phyloP scores from a whole-genome alignment of 495 filamentous ascomycete genomes.

The Penicillium bialowiezense region DNA sequence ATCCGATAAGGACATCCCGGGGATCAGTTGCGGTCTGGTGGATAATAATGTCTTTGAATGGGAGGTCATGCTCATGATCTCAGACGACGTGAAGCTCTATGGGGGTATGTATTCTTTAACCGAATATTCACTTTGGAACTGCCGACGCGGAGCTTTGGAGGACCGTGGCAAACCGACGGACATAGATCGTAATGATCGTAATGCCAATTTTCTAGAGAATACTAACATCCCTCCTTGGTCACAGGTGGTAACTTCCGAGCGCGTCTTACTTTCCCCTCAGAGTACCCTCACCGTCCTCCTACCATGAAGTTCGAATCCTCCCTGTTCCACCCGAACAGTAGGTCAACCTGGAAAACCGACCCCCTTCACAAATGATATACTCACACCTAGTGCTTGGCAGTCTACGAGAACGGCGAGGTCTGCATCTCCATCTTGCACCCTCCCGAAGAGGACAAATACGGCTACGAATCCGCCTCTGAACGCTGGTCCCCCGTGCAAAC shows the following conservation, averaged over 20 bases:
- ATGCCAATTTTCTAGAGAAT: background rate
- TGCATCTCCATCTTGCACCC: conserved; percentile 98
- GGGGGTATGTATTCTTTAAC: conserved; percentile 62
- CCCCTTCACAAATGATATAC: background rate
- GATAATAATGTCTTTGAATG: conserved; percentile 94
- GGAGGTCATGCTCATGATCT: conserved; percentile 99
- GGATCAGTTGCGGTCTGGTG: conserved; percentile 88
- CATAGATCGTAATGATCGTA: background rate
- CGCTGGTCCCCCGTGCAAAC: conserved; percentile 97
- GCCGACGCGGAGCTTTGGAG: no score
- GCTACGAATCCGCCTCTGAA: conserved; percentile 89
- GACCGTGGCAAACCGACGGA: background rate
- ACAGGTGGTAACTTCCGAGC: conserved; percentile 87
- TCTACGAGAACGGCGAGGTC: conserved; percentile 85
- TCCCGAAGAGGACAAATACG: conserved; percentile 92
- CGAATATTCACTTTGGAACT: no score
- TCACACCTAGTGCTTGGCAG: conserved; percentile 25
- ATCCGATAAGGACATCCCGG: conserved; percentile 83
- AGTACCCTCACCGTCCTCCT: conserved; percentile 87
- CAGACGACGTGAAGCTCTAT: conserved; percentile 92
- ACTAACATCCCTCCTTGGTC: conserved; percentile 3
- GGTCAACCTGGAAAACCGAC: conserved; percentile 9
- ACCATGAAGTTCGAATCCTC: conserved; percentile 87
- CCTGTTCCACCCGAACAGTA: conserved; percentile 92
- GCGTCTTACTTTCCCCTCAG: conserved; percentile 69